Conservation (phyloP, 192 early-diverging fungal species). For the Linderina pennispora region DNA sequence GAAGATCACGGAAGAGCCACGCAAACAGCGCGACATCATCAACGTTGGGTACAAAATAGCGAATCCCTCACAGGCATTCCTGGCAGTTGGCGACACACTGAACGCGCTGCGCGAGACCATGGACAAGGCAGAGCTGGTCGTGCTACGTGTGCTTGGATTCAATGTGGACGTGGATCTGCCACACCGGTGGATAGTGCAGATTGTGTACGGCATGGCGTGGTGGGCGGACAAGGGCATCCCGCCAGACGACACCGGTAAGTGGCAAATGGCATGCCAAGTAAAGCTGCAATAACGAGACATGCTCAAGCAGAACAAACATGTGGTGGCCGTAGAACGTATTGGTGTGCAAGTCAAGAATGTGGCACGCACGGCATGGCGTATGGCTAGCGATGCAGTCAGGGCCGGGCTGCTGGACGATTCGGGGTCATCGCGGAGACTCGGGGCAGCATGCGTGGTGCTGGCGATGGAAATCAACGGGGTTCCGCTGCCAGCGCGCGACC, state of each 20-base stretch:
- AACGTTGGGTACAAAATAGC: slow-evolving; percentile 20
- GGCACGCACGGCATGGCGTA: slow-evolving; percentile 5
- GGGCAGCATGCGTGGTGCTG: slow-evolving; percentile 17
- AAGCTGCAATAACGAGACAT: not conserved
- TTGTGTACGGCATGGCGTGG: slow-evolving; percentile 34
- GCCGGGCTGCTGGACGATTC: slow-evolving; percentile 20
- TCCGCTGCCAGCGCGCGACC: slow-evolving; percentile 13
- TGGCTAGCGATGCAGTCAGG: slow-evolving; percentile 14
- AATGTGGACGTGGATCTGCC: slow-evolving; percentile 26
- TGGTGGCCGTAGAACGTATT: slow-evolving; percentile 4
- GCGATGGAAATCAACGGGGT: slow-evolving; percentile 4
- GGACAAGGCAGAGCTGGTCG: slow-evolving; percentile 17
- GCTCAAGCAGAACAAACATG: not conserved
- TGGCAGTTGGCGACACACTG: slow-evolving; percentile 3
- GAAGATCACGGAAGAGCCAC: slow-evolving; percentile 34
- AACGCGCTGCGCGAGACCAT: slow-evolving; percentile 16
- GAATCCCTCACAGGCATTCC: slow-evolving; percentile 4
- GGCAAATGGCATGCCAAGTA: too few species aligned
- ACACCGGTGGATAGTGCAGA: slow-evolving; percentile 18
- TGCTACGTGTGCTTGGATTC: slow-evolving; percentile 20
- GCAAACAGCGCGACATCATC: slow-evolving; percentile 27
- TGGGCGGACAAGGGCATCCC: slow-evolving; percentile 20
- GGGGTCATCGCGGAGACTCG: slow-evolving; percentile 11
- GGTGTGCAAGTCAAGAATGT: slow-evolving; percentile 13
- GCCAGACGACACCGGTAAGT: slow-evolving; percentile 10